These are phyloP conservation scores for Cydonia oblonga DNA, from an alignment of 331 rosid genomes.

Conservation along the genomic window DNA sequence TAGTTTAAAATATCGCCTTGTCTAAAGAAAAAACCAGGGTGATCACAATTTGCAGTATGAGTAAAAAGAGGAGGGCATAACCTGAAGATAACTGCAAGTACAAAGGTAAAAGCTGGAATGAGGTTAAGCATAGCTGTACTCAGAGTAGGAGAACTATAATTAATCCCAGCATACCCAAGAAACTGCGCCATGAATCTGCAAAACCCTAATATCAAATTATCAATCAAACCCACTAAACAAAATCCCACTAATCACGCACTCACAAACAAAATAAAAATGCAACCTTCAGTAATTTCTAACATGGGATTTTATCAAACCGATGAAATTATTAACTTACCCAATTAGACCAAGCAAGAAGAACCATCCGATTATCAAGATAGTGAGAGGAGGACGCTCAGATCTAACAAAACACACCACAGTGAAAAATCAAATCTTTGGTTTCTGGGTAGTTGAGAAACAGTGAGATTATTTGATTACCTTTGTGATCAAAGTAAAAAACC, in stretches of 20 bases:
- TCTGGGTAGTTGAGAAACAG: too few species aligned
- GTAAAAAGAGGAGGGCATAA: slow-evolving; percentile 4
- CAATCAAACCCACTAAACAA: not conserved
- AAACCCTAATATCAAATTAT: not conserved
- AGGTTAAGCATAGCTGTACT: slow-evolving; percentile 64
- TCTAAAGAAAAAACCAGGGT: not conserved
- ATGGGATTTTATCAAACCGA: not conserved
- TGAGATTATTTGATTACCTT: not conserved
- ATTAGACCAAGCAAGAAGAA: slow-evolving; percentile 52
- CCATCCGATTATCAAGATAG: slow-evolving; percentile 34
- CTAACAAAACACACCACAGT: slow-evolving; percentile 8
- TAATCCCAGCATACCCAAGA: slow-evolving; percentile 58
- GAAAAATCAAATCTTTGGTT: too few species aligned
- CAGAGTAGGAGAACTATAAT: slow-evolving; percentile 62
- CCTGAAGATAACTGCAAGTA: slow-evolving; percentile 58
- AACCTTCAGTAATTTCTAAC: not conserved
- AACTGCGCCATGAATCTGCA: slow-evolving; percentile 50
- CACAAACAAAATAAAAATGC: not conserved
- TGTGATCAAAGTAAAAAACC: not conserved
- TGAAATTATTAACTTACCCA: slow-evolving; percentile 33
- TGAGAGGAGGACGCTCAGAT: slow-evolving; percentile 48
- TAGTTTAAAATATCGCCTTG: not conserved
- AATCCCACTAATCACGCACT: not conserved
- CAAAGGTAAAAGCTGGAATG: slow-evolving; percentile 58
- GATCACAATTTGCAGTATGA: not conserved